These are phyloP conservation scores for Fusarium clavum DNA, from an alignment of 2,329 filamentous ascomycete species.

Conservation along the genomic window DNA sequence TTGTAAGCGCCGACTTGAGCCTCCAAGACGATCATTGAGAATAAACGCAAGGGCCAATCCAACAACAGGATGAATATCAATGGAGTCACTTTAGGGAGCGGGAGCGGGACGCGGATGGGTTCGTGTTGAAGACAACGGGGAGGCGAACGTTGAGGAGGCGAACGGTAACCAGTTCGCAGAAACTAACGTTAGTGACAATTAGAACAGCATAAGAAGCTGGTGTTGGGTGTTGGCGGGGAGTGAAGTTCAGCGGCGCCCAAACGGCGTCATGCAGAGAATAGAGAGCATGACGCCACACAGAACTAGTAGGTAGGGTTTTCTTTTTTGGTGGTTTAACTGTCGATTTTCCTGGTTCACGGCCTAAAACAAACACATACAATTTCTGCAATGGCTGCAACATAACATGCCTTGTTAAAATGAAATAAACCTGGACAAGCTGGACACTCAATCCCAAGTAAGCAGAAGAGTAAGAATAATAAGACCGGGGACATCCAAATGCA, in stretches of 20 bases:
- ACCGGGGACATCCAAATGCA: background rate
- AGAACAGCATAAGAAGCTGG: background rate
- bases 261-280: slow-evolving; percentile 39
- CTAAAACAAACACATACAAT: background rate
- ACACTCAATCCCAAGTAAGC: slow-evolving; percentile 15
- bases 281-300: slow-evolving; percentile 35
- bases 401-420: slow-evolving; percentile 22
- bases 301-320: background rate
- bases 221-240: slow-evolving; percentile 4
- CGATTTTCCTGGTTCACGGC: slow-evolving; percentile 7
- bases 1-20: slow-evolving; percentile 44
- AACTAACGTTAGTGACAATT: slow-evolving; percentile 5
- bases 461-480: background rate
- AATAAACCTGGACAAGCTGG: slow-evolving; percentile 38
- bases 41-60: slow-evolving; percentile 16
- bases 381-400: slow-evolving; percentile 3
- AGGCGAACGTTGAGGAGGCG: slow-evolving; percentile 38
- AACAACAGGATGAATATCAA: background rate
- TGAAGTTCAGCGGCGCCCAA: slow-evolving; percentile 32
- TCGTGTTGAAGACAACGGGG: slow-evolving; percentile 20
- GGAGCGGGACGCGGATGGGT: slow-evolving; percentile 24
- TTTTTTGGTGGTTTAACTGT: slow-evolving; percentile 6
- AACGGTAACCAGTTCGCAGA: slow-evolving; percentile 21
- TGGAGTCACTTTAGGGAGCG: slow-evolving; percentile 19
- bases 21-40: slow-evolving; percentile 26